Base-by-base conservation (phyloP, 1,284 basidiomycete genomes). In the Fomitiporia mediterranea region DNA sequence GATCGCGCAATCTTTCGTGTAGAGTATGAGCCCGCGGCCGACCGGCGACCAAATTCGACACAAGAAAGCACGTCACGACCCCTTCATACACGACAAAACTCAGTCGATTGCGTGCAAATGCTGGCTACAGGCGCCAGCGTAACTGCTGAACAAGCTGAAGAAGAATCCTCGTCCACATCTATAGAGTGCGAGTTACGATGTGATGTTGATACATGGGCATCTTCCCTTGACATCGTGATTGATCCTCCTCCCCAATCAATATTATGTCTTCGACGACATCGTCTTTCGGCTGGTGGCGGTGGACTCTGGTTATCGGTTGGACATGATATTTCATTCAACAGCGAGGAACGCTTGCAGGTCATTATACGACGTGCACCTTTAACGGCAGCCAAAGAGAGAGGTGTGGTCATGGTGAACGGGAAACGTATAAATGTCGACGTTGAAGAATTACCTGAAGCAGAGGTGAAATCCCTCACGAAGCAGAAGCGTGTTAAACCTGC, bases 231-330 rank as follows among this genome's bases (percentile, higher is more conserved):
- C 63, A 84, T 99, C 46, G 87, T 97, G 15, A 84, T 98, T 48
- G 94, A 98, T 69, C 97, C 97, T 0, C 94, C 96, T 2, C 96
- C 95, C 17, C 85, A 88, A 62, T 78, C 82, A 3, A 86, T 96
- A 37, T 84, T 87, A 1, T 94, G 90, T 58, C 78, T 99, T 17
- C 83, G 89, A 8, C 81, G 97, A 32, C 96, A 99, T 70, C 81
- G 88, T 17, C 77, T 99, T 8, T 94, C 93, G 0, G 77, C 81
- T 8, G 86, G 88, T 39, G 96, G 95, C 2, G 95, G 97, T 6
- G 96, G 96, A 0, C 73, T 98, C n/a, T 99, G 97, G 97, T 73
- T 99, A 21, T 96, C 93, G 0, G 79, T 99, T 63, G 91, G 88
- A 25, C 96, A 99, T 64, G 90, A 94, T 60, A 82, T 86, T 2